Conservation (phyloP, 83 land plant genomes). For the Larix sibirica region DNA sequence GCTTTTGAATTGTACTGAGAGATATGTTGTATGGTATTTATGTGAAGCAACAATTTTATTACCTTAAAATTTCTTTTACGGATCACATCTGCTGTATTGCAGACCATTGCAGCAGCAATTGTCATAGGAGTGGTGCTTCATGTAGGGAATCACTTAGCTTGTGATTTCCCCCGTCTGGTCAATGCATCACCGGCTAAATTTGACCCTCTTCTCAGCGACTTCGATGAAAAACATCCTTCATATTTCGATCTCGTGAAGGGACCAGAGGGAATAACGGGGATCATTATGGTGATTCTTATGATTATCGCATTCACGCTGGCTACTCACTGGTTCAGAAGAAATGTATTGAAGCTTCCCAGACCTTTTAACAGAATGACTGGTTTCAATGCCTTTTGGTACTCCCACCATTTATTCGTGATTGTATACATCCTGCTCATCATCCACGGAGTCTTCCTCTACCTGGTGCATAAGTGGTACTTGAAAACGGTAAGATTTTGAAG, state of each 20-base stretch:
- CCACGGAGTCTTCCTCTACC: slow-evolving; percentile 74
- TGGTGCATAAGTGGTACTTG: slow-evolving; percentile 68
- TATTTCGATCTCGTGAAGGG: slow-evolving; percentile 51
- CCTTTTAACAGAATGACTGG: slow-evolving; percentile 89
- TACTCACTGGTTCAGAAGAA: slow-evolving; percentile 61
- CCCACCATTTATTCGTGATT: slow-evolving; percentile 81
- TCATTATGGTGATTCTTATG: slow-evolving; percentile 86
- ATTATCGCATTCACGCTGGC: slow-evolving; percentile 78
- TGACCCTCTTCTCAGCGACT: slow-evolving; percentile 42
- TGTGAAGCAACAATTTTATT: not conserved
- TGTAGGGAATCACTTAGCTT: slow-evolving; percentile 71
- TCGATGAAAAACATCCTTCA: slow-evolving; percentile 58
- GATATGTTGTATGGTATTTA: too few species aligned
- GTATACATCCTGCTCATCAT: slow-evolving; percentile 77
- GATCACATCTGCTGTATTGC: not conserved
- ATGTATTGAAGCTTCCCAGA: slow-evolving; percentile 65
- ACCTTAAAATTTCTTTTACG: too few species aligned
- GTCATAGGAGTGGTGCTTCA: slow-evolving; percentile 64
- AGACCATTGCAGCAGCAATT: slow-evolving; percentile 76
- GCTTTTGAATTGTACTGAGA: too few species aligned
- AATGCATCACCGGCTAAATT: slow-evolving; percentile 43
- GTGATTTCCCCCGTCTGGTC: slow-evolving; percentile 79
- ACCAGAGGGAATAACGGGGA: slow-evolving; percentile 72
- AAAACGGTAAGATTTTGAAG: slow-evolving; percentile 56
- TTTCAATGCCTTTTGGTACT: slow-evolving; percentile 98